These are phyloP conservation scores for Dendrocalamus latiflorus DNA, from an alignment of 202 grass and related monocot genomes.

Conservation along the genomic window DNA sequence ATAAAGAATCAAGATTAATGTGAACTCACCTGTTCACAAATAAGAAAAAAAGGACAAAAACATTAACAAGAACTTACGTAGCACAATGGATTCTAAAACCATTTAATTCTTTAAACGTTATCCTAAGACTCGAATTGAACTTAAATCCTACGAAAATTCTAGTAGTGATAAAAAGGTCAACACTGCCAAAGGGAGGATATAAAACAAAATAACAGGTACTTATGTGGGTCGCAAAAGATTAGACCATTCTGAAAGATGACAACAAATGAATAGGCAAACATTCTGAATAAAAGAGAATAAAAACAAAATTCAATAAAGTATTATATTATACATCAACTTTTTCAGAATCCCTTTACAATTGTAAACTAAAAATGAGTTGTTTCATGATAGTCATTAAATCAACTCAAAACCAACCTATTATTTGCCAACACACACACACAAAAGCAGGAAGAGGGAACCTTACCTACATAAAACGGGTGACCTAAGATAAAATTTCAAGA, in stretches of 20 bases:
- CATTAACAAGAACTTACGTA: neutral
- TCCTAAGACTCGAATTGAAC: neutral
- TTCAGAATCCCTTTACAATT: neutral
- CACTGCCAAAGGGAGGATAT: neutral
- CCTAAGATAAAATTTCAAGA: neutral
- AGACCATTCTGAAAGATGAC: neutral
- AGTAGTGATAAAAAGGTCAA: neutral
- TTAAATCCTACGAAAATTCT: neutral
- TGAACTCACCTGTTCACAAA: neutral
- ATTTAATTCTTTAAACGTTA: too few relatives aligned
- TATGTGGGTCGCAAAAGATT: neutral
- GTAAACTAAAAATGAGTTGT: neutral
- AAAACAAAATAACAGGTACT: neutral
- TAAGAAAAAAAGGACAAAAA: neutral
- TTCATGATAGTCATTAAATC: neutral
- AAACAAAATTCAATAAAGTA: neutral
- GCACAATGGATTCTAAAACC: neutral
- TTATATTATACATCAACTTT: neutral
- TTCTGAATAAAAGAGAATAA: neutral
- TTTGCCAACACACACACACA: neutral
- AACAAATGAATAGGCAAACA: neutral
- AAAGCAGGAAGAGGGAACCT: neutral
- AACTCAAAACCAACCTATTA: neutral
- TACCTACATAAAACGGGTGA: too few relatives aligned
- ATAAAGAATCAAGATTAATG: too few relatives aligned